Base-by-base conservation (phyloP, 306 rosid genomes). In the Malus orientalis region DNA sequence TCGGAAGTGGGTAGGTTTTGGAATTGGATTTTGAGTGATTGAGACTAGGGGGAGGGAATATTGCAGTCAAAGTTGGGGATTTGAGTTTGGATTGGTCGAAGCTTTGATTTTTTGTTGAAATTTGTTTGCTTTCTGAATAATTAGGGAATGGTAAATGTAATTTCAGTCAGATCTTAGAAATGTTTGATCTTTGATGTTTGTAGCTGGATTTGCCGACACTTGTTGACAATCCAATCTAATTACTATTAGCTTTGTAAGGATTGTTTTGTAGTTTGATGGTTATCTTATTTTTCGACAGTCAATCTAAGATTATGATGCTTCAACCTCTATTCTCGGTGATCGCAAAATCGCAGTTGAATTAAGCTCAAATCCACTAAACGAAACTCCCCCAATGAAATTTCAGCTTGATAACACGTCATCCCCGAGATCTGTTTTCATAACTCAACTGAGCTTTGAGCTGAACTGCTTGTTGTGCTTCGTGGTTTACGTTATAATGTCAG, bases 191-290 rank as follows among this genome's bases (percentile, higher is more conserved):
- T 55, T 14, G 58, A 25, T 57, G 33, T 8, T 51, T 54, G 2
- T 67, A 3, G 22, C 81, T 78, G n/a, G 62, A 58, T 80, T 66
- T 58, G 54, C 36, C 44, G 68, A 74, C 47, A 74, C 44, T 74
- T 44, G 4, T 62, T 33, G 30, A 11, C 29, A n/a, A 27, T 0
- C 30, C 22, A 20, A 74, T 62, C 15, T 33, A 20, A 11, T 38
- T 66, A 14, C 22, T 66, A 20, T 20, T 33, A 66, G 51, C 11
- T 33, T 66, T 49, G 19, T 49, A 14, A 49, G 20, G 55, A 49
- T 2, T 49, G 55, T 49, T 49, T 49, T 36, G 3, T 16, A 32
- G 69, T 32, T 18, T 32, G 25, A 22, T 10, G 69, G 51, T 27
- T 23, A 5, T 11, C 11, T 38, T 16, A 25, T 12, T 29, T 4